Conservation (phyloP, 129 eudicot species). For the Helianthus tuberosus region DNA sequence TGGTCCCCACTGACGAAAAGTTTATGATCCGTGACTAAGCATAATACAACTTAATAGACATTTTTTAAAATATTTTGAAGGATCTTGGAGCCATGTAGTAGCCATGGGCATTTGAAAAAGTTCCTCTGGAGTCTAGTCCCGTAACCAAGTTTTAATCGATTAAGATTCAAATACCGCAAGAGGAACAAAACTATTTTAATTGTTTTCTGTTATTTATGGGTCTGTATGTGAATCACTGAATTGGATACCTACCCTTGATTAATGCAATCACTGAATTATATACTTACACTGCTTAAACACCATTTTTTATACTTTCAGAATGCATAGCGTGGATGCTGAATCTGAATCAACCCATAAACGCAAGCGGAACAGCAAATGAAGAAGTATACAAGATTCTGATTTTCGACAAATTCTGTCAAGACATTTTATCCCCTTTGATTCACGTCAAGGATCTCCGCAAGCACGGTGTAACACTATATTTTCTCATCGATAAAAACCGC, state of each 20-base stretch:
- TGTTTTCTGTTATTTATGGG: neutral
- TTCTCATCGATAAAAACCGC: constrained; percentile 84
- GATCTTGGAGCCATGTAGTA: neutral
- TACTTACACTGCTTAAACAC: neutral
- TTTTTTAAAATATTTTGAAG: neutral
- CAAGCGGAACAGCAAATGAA: constrained; percentile 68
- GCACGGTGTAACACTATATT: constrained; percentile 94
- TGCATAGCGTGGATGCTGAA: constrained; percentile 90
- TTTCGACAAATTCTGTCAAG: constrained; percentile 82
- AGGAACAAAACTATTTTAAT: neutral
- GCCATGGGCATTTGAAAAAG: neutral
- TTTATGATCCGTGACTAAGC: no score
- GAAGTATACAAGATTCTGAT: constrained; percentile 95
- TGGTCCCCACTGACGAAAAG: no score
- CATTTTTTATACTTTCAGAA: constrained; percentile 45
- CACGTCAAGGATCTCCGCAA: constrained; percentile 95
- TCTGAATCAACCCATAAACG: constrained; percentile 83
- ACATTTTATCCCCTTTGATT: constrained; percentile 86
- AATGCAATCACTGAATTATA: neutral
- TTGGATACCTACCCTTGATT: neutral
- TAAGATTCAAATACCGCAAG: neutral
- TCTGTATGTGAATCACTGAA: constrained; percentile 7
- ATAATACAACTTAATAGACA: neutral
- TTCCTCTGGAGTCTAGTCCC: neutral
- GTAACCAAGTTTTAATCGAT: neutral